These are phyloP conservation scores for Rosa persica DNA, from an alignment of 306 rosid genomes.

Conservation along the genomic window DNA sequence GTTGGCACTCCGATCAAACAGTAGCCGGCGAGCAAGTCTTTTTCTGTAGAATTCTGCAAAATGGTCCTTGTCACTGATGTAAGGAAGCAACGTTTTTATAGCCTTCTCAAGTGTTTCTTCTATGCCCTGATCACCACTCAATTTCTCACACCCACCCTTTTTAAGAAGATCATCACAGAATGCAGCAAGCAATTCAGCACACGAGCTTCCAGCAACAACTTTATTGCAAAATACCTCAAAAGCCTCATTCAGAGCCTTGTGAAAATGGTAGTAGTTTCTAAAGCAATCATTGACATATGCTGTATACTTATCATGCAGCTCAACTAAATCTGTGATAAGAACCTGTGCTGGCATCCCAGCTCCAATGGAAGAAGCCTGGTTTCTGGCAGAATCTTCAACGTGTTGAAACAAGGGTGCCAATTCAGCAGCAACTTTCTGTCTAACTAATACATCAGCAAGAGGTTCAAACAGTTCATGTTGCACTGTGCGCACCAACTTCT, in stretches of 20 bases:
- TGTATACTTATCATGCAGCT: slow-evolving; percentile 62
- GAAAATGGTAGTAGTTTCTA: slow-evolving; percentile 51
- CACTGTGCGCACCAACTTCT: not conserved
- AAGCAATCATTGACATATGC: slow-evolving; percentile 53
- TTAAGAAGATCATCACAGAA: slow-evolving; percentile 71
- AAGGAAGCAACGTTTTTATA: slow-evolving; percentile 57
- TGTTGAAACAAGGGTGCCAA: slow-evolving; percentile 59
- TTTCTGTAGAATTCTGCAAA: slow-evolving; percentile 88
- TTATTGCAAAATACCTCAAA: slow-evolving; percentile 66
- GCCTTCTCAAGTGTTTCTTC: slow-evolving; percentile 75
- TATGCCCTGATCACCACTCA: slow-evolving; percentile 55
- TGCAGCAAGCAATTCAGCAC: slow-evolving; percentile 58
- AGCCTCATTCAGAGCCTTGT: slow-evolving; percentile 73
- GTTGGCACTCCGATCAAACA: slow-evolving; percentile 66
- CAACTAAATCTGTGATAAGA: slow-evolving; percentile 54
- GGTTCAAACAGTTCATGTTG: slow-evolving; percentile 48
- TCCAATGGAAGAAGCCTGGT: slow-evolving; percentile 35
- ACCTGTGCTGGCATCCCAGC: slow-evolving; percentile 60
- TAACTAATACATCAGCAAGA: slow-evolving; percentile 47
- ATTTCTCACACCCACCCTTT: slow-evolving; percentile 65
- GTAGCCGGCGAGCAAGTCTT: slow-evolving; percentile 73
- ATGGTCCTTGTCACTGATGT: slow-evolving; percentile 70
- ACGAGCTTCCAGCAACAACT: slow-evolving; percentile 56
- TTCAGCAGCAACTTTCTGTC: slow-evolving; percentile 63
- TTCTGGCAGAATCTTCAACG: slow-evolving; percentile 56